A percentile compares a stretch with the other conserved stretches of the same genome.
phyloP scores from a whole-genome alignment of 768 basidiomycete genomes.

The Tulasnella sp. region DNA sequence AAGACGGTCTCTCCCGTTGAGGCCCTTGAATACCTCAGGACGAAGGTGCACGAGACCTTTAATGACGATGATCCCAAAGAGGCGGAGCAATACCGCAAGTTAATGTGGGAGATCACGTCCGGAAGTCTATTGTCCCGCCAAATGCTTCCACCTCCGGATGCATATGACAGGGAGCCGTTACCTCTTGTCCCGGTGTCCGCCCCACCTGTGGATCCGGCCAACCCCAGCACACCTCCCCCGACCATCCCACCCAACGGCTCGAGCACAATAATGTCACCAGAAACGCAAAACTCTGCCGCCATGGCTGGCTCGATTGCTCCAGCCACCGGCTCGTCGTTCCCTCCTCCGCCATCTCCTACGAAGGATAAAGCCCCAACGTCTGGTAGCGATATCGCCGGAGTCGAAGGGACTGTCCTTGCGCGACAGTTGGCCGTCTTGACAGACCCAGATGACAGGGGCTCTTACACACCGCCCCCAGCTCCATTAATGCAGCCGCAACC shows the following conservation, averaged over 20 bases:
- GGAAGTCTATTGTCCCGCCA: not conserved
- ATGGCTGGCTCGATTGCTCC: not conserved
- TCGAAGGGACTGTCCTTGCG: not conserved
- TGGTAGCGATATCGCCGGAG: not conserved
- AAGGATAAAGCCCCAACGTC: not conserved
- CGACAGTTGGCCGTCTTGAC: not conserved
- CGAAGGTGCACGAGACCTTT: conserved; percentile 64
- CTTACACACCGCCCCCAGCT: conserved; percentile 14
- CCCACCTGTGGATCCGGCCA: not conserved
- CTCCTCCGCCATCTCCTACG: conserved; percentile 4
- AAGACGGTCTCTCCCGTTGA: conserved; percentile 57
- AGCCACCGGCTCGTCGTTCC: not conserved
- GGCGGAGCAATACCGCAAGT: conserved; percentile 56
- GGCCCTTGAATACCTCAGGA: conserved; percentile 68
- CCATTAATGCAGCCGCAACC: conserved; percentile 4
- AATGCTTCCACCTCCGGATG: not conserved
- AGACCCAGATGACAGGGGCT: not conserved
- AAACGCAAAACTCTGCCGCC: not conserved
- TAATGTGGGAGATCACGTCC: conserved; percentile 50
- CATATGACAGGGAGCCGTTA: not conserved
- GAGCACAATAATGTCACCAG: not conserved
- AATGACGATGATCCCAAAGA: conserved; percentile 64
- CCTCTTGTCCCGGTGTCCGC: not conserved
- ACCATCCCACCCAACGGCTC: not conserved
- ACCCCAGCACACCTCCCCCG: not conserved